phyloP scores from a whole-genome alignment of 208 protist genomes.

The Phytomonas sp. region DNA sequence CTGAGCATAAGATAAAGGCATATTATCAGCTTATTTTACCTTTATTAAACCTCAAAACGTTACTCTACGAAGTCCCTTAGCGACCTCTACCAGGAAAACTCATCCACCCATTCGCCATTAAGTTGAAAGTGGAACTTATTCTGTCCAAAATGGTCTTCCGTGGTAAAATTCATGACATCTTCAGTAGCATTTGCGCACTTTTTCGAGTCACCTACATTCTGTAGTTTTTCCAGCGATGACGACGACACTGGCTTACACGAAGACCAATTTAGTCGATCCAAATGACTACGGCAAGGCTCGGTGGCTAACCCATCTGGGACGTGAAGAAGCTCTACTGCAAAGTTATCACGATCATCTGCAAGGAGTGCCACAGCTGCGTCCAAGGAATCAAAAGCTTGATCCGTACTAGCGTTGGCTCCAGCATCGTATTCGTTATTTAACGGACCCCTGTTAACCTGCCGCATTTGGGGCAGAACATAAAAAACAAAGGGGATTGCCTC shows the following conservation, averaged over 20 bases:
- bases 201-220: neutral
- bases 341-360: neutral
- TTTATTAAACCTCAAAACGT: neutral
- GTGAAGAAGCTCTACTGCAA: neutral
- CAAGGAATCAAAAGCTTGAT: neutral
- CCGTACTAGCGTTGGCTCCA: neutral
- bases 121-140: neutral
- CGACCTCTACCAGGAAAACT: neutral
- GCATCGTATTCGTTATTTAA: neutral
- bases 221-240: neutral
- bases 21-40: neutral
- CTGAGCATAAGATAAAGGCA: neutral
- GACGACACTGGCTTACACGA: neutral
- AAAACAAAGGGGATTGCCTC: slow-evolving; percentile 24
- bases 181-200: neutral
- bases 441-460: slow-evolving; percentile 8
- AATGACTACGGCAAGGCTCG: neutral
- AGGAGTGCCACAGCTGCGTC: neutral
- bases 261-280: neutral
- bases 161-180: neutral
- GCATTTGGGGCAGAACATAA: slow-evolving; percentile 43
- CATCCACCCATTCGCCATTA: neutral
- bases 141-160: neutral
- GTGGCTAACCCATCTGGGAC: neutral
- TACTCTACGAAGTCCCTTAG: neutral